Evolutionary conservation across 305 asterid genomes (phyloP), one percentile per base, ranked within the genome.

Genomic region (Withania somnifera): DNA sequence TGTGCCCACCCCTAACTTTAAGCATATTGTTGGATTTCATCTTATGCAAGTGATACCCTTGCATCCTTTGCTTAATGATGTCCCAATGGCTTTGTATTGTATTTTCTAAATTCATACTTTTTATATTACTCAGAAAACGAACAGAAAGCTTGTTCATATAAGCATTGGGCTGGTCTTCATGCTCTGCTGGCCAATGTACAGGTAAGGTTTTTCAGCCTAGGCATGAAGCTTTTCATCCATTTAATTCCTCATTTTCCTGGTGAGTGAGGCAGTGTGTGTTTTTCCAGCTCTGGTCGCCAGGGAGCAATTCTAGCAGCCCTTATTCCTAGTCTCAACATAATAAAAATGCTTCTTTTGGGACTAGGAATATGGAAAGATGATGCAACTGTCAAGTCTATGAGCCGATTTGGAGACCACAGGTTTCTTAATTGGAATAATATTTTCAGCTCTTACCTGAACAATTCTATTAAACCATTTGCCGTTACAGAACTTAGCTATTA

Each of bases 161-260:
- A 88, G 90, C 77, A 40, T 93, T 71, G 98, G 98, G 83, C 86
- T 89, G 78, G 93, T 88, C 47, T 93, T 95, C 97, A 92, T 92
- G 95, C 93, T 92, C 76, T 95, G 97, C 92, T 95, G 98, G 98
- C 98, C 98, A 58, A 89, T 95, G 95, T 93, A 94, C 97, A 95
- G 99, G 99, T 95, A 88, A 73, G 19, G 82, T 47, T 40, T 45
- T 40, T n/a, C 73, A 54, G 28, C 40, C 38, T 51, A 63, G 5
- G 15, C 45, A 40, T 60, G 82, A 69, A 81, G 54, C 71, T 26
- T 73, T 68, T 67, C 79, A n/a, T 73, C 82, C 63, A n/a, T n/a
- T 51, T 66, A 15, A 78, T 66, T 67, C 50, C 77, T 82, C 19
- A 69, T 17, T 73, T 80, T 54, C 50, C n/a, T 64, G 42, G 50